Evolutionary conservation across 192 early-diverging fungal genomes (phyloP), one percentile per base, ranked within the genome.

Genomic region (Coemansia guatemalensis): DNA sequence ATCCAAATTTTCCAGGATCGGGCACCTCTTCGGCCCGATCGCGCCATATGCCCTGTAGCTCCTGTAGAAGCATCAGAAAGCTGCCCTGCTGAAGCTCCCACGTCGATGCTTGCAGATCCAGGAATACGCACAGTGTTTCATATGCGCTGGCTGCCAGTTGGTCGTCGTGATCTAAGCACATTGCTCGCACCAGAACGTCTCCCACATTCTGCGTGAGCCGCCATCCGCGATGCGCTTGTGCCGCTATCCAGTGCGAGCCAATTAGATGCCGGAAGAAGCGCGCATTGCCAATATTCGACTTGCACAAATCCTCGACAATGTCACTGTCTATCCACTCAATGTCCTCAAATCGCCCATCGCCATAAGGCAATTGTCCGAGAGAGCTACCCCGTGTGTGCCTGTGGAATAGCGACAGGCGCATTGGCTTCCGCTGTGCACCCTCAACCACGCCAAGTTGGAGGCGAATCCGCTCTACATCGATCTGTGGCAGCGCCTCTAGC

Each of bases 131-230:
- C 47, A 74, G 66, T 8, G 61, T 25, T 7, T 60, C 27, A 12
- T 26, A 41, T 30, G 61, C 72, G 32, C 56, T 3, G n/a, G 41
- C 29, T 4, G 64, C 66, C 18, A 50, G 17, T 18, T 30, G 12
- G 20, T 25, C 6, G 32, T 64, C 62, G 17, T 21, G 1, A 11
- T 56, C 53, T 5, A 60, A 25, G 56, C 65, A 68, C 60, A 60
- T 29, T 1, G 56, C 41, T 17, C 53, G 56, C 22, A 74, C 51
- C 24, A 74, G 39, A 18, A 57, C 22, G 17, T 74, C 62, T 0
- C 72, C 72, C 26, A 68, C 33, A 33, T 53, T 50, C 18, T 64
- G 72, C 21, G 72, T 68, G 18, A 74, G 66, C 48, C 20, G 53
- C 72, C 72, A 74, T 14, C 72, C 72, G 20, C 35, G 18, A 22